Evolutionary conservation across 148 eudicot species (phyloP).

Genomic region (Vaccinium corymbosum): DNA sequence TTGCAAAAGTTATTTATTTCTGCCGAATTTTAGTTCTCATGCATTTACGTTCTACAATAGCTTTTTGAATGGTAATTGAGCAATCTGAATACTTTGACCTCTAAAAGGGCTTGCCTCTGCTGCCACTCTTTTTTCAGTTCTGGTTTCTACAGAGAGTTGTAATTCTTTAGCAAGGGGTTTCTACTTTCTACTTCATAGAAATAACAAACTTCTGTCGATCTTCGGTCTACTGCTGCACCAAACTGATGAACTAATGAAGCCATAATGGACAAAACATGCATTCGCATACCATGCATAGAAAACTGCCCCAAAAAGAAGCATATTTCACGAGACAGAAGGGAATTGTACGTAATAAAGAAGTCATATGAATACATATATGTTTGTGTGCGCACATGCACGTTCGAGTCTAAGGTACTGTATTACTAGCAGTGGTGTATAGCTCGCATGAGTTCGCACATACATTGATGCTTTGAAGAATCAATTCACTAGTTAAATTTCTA

Average conservation of each 20-base stretch:
- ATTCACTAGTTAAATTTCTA: not conserved
- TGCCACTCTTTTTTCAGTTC: not conserved
- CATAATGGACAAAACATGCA: not conserved
- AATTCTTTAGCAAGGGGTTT: not conserved
- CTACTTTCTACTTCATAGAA: not conserved
- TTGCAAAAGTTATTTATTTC: not conserved
- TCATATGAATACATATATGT: not conserved
- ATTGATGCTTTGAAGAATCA: not conserved
- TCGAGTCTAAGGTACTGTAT: not conserved
- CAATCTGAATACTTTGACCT: not conserved
- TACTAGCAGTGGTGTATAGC: not conserved
- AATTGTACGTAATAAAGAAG: not conserved
- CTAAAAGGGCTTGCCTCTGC: constrained; percentile 1
- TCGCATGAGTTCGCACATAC: not conserved
- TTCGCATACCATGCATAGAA: not conserved
- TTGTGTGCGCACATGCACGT: not conserved
- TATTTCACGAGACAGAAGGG: not conserved
- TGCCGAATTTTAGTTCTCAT: not conserved
- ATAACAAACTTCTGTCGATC: not conserved
- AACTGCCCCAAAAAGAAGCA: not conserved
- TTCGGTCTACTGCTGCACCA: not conserved
- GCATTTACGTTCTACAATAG: not conserved
- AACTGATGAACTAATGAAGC: not conserved
- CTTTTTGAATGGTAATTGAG: not conserved
- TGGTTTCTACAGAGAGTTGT: not conserved